Evolutionary conservation across 1,284 basidiomycete genomes (phyloP).

Genomic region (Melanopsichium pennsylvanicum): DNA sequence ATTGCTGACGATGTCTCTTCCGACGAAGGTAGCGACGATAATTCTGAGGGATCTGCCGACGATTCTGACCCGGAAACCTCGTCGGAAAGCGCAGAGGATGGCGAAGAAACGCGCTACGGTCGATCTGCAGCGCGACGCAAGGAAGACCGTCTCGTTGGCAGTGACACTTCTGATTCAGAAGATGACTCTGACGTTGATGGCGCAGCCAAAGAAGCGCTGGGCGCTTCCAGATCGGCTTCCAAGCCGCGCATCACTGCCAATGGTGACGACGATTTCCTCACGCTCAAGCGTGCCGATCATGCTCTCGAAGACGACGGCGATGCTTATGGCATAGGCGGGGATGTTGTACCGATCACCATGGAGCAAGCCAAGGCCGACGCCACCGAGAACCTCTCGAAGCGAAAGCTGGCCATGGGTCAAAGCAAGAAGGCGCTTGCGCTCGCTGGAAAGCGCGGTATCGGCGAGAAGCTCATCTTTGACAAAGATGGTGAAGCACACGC

Average conservation of each 20-base stretch:
- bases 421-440: conserved; percentile 80
- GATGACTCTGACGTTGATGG: conserved; percentile 33
- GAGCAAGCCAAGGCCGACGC: conserved; percentile 64
- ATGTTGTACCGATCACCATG: conserved; percentile 19
- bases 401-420: conserved; percentile 75
- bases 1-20: conserved; percentile 70
- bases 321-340: conserved; percentile 32
- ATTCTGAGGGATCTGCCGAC: conserved; percentile 12
- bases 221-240: neutral
- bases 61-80: conserved; percentile 11
- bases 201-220: conserved; percentile 1
- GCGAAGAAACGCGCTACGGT: conserved; percentile 41
- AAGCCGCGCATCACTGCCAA: conserved; percentile 4
- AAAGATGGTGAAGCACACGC: conserved; percentile 70
- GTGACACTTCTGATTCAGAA: conserved; percentile 58
- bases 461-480: conserved; percentile 83
- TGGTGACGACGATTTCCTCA: conserved; percentile 84
- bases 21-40: conserved; percentile 14
- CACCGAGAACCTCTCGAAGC: conserved; percentile 70
- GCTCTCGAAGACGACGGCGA: conserved; percentile 70
- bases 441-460: conserved; percentile 83
- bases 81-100: conserved; percentile 7
- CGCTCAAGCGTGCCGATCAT: conserved; percentile 88
- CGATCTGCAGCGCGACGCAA: conserved; percentile 14
- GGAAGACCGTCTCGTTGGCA: conserved; percentile 36